Base-by-base conservation (phyloP, 2,329 filamentous ascomycete genomes). In the Monosporascus sp. region DNA sequence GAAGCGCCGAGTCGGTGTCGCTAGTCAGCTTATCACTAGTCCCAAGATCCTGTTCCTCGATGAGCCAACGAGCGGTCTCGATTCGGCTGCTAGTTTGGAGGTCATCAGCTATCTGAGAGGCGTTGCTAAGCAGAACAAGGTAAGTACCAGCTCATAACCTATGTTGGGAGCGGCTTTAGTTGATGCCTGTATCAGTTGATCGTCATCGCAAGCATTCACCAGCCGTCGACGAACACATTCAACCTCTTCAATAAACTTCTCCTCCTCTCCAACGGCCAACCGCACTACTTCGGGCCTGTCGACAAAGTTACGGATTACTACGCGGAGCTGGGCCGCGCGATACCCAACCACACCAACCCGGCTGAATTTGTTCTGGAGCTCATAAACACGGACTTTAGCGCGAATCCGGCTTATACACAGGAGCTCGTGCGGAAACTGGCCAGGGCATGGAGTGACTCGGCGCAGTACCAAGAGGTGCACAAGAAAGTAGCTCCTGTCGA, bases 41-140 rank as follows among this genome's bases (percentile, higher is more conserved):
- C 90, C 91, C 0, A 89, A 87, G 68, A 84, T 95, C 7, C 69
- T 96, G 24, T 94, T 96, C 65, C 72, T 95, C 35, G 89, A 94
- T 65, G 89, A 94, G 69, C 89, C 89, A 1, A 96, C 90, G 0
- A 91, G 87, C 59, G 91, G 91, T 8, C 75, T 95, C 9, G 91
- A 96, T 68, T 92, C 88, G 7, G 85, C 84, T 0, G 86, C 87
- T 0, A 89, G 86, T 54, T 85, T 77, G 59, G 88, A 95, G 68
- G 88, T 95, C 22, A 84, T 93, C 52, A 85, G 77, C 3, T 91
- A 88, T 66, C 79, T 93, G 48, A 84, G 80, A 63, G 74, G 77
- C 9, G 78, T 91, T 31, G 88, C 85, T 0, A 80, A 78, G 64
- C 78, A 78, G 55, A 82, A 89, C 65, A 87, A 86, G 54, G 83